phyloP scores from a whole-genome alignment of 2,329 filamentous ascomycete species.

The Pyricularia grisea region DNA sequence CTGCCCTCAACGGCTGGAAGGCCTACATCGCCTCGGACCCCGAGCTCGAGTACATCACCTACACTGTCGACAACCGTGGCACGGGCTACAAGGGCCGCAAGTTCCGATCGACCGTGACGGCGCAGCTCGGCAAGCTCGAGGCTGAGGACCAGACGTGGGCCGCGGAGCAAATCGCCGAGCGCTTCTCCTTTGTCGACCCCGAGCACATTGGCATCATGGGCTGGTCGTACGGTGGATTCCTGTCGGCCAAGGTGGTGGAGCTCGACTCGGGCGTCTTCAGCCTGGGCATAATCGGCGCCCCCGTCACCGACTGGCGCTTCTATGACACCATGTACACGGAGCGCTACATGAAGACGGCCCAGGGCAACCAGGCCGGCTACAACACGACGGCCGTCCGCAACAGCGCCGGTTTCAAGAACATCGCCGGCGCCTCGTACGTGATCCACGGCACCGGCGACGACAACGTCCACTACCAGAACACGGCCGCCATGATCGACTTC shows the following conservation, averaged over 20 bases:
- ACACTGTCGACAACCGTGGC: constrained; percentile 88
- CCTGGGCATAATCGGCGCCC: constrained; percentile 96
- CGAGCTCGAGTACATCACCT: constrained; percentile 79
- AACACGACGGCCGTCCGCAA: constrained; percentile 56
- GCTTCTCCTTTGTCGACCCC: constrained; percentile 72
- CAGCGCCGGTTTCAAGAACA: constrained; percentile 62
- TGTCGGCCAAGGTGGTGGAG: constrained; percentile 90
- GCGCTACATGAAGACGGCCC: constrained; percentile 92
- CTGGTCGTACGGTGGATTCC: constrained; percentile 96
- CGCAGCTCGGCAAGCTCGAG: constrained; percentile 77
- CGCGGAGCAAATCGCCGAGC: constrained; percentile 72
- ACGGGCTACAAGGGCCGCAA: constrained; percentile 85
- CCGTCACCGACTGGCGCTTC: constrained; percentile 93
- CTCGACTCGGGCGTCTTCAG: constrained; percentile 81
- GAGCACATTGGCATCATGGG: constrained; percentile 89
- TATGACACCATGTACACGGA: constrained; percentile 95
- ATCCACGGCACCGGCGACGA: constrained; percentile 98
- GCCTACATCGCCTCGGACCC: constrained; percentile 65
- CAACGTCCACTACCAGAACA: constrained; percentile 96
- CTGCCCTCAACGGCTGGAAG: constrained; percentile 66
- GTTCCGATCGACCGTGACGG: constrained; percentile 71
- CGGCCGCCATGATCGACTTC: constrained; percentile 75
- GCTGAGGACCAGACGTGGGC: constrained; percentile 85
- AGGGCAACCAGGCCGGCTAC: constrained; percentile 73
- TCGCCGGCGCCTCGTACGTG: constrained; percentile 79